phyloP scores from a whole-genome alignment of 805 yeast species.

The Millerago galiae region DNA sequence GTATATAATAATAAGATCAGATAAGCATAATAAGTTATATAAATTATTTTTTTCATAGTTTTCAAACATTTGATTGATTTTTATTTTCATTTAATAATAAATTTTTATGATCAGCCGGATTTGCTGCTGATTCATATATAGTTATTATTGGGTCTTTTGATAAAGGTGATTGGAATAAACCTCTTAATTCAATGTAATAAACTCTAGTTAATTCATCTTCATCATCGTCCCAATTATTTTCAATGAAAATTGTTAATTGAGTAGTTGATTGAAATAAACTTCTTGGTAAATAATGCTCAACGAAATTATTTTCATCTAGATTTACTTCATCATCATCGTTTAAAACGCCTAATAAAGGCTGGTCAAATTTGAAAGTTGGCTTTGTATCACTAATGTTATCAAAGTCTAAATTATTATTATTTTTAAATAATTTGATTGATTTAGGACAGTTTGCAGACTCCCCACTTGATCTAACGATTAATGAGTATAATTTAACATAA shows the following conservation, averaged over 20 bases:
- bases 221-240: slow-evolving; percentile 57
- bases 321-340: slow-evolving; percentile 32
- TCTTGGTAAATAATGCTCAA: slow-evolving; percentile 78
- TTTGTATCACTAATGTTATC: slow-evolving; percentile 45
- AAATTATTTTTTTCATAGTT: background rate
- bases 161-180: slow-evolving; percentile 49
- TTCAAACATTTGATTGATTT: slow-evolving; percentile 13
- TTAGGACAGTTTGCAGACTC: slow-evolving; percentile 58
- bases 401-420: slow-evolving; percentile 66
- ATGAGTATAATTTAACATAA: slow-evolving; percentile 64
- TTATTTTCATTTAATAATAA: slow-evolving; percentile 15
- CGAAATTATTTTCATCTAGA: slow-evolving; percentile 44
- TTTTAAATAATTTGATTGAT: slow-evolving; percentile 65
- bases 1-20: background rate
- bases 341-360: slow-evolving; percentile 59
- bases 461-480: slow-evolving; percentile 62
- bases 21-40: background rate
- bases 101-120: slow-evolving; percentile 78
- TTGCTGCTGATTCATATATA: slow-evolving; percentile 85
- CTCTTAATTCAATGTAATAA: slow-evolving; percentile 74
- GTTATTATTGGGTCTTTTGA: slow-evolving; percentile 67
- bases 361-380: slow-evolving; percentile 47
- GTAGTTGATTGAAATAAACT: slow-evolving; percentile 65
- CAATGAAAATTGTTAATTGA: slow-evolving; percentile 60
- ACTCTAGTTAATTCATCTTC: slow-evolving; percentile 53